Percentiles rank a stretch among this genome's conserved stretches.
Conservation (phyloP, 1,139 yeast genomes). For the Geotrichum klebahnii region DNA sequence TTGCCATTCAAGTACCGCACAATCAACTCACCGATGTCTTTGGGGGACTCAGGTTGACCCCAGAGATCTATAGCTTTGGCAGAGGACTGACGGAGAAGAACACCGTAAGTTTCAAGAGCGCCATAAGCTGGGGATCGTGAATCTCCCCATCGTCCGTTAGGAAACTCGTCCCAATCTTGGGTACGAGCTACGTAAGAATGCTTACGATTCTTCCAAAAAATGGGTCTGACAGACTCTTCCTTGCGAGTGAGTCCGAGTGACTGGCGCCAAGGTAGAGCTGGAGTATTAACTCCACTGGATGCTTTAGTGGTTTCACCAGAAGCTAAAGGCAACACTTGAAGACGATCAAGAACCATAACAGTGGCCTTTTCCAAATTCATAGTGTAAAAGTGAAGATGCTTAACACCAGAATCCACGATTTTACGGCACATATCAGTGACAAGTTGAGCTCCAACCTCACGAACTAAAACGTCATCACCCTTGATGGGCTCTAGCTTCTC, state of each 20-base stretch:
- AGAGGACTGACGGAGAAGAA: constrained; percentile 53
- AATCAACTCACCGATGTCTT: constrained; percentile 61
- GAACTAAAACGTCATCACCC: constrained; percentile 83
- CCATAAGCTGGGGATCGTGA: constrained; percentile 92
- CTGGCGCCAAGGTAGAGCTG: constrained; percentile 78
- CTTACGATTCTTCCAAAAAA: constrained; percentile 93
- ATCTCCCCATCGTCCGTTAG: constrained; percentile 94
- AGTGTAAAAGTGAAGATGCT: constrained; percentile 90
- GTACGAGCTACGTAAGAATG: constrained; percentile 87
- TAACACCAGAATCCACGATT: constrained; percentile 69
- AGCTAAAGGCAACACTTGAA: constrained; percentile 53
- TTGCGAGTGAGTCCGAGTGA: constrained; percentile 77
- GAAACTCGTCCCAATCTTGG: constrained; percentile 91
- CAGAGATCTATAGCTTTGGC: constrained; percentile 75
- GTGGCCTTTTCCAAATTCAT: constrained; percentile 94
- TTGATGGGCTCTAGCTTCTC: constrained; percentile 74
- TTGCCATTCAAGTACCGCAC: constrained; percentile 65
- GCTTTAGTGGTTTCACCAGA: constrained; percentile 24
- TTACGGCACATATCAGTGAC: constrained; percentile 79
- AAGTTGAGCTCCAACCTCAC: constrained; percentile 80
- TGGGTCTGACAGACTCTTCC: constrained; percentile 84
- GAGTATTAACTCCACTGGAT: constrained; percentile 22
- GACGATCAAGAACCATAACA: constrained; percentile 74
- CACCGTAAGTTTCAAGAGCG: constrained; percentile 61
- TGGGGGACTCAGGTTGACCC: constrained; percentile 67